phyloP scores from a whole-genome alignment of 2,329 filamentous ascomycete genomes.

The Amauroascus verrucosus region DNA sequence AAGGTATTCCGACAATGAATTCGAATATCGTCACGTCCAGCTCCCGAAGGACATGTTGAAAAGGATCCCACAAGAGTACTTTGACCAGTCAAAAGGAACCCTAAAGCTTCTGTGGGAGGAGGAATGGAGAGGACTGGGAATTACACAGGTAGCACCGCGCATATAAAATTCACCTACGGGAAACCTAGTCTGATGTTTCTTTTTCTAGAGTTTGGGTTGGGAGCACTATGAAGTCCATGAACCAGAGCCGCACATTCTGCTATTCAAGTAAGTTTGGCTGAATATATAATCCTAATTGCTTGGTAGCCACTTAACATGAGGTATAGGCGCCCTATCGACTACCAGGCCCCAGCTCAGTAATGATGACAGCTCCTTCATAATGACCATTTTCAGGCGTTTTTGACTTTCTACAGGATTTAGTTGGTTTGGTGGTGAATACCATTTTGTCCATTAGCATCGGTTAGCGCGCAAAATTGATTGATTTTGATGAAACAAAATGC shows the following conservation, averaged over 20 bases:
- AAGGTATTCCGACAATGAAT: conserved; percentile 87
- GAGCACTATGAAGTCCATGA: conserved; percentile 99
- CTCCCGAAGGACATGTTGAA: conserved; percentile 98
- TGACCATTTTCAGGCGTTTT: conserved; percentile 14
- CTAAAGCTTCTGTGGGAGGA: conserved; percentile 96
- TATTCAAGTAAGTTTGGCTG: conserved; percentile 73
- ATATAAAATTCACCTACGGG: not conserved
- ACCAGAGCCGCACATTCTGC: conserved; percentile 92
- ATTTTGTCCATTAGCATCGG: conserved; percentile 7
- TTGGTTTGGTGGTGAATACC: conserved; percentile 7
- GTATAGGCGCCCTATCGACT: conserved; percentile 68
- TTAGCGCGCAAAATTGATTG: conserved; percentile 8
- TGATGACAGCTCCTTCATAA: not conserved
- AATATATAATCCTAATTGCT: no score
- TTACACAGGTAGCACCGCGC: conserved; percentile 71
- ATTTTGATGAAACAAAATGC: conserved; percentile 10
- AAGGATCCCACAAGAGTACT: conserved; percentile 88
- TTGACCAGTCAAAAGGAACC: conserved; percentile 78
- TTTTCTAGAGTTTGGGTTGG: conserved; percentile 79
- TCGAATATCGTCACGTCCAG: conserved; percentile 95
- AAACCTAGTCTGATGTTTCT: not conserved
- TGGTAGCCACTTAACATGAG: no score
- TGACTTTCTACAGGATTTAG: conserved; percentile 4
- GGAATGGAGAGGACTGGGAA: conserved; percentile 93
- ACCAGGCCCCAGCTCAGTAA: conserved; percentile 53